Conservation (phyloP, 1,284 basidiomycete species). For the Schizopora paradoxa region DNA sequence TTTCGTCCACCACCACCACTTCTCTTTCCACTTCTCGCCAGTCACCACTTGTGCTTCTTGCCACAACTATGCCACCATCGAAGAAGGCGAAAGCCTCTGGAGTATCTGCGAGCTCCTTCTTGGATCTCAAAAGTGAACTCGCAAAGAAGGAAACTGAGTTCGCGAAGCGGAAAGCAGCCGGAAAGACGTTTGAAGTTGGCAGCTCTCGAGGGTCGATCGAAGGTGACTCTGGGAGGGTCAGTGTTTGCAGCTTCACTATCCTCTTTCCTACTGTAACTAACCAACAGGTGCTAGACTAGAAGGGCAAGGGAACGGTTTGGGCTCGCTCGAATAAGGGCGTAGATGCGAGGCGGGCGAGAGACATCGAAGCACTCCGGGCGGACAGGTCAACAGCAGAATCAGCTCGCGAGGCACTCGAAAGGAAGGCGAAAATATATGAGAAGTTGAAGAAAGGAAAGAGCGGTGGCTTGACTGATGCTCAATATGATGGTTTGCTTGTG, state of each 20-base stretch:
- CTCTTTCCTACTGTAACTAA: neutral
- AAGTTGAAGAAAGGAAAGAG: constrained; percentile 76
- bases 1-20: no score
- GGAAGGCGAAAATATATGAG: constrained; percentile 81
- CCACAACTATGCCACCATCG: constrained; percentile 10
- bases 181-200: constrained; percentile 51
- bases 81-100: constrained; percentile 61
- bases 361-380: constrained; percentile 60
- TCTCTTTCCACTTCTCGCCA: no score
- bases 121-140: constrained; percentile 71
- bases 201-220: constrained; percentile 59
- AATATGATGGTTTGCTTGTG: constrained; percentile 71
- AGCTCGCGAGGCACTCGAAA: constrained; percentile 62
- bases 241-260: neutral
- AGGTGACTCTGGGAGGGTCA: neutral
- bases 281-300: neutral
- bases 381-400: constrained; percentile 65
- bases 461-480: constrained; percentile 72
- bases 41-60: no score
- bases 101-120: constrained; percentile 64
- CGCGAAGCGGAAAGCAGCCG: constrained; percentile 50
- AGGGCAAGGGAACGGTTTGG: constrained; percentile 66
- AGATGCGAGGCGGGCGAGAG: constrained; percentile 50
- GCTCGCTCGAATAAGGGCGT: constrained; percentile 68
- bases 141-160: constrained; percentile 63